Conservation (phyloP, 2,329 filamentous ascomycete genomes). For the Aspergillus unguis region DNA sequence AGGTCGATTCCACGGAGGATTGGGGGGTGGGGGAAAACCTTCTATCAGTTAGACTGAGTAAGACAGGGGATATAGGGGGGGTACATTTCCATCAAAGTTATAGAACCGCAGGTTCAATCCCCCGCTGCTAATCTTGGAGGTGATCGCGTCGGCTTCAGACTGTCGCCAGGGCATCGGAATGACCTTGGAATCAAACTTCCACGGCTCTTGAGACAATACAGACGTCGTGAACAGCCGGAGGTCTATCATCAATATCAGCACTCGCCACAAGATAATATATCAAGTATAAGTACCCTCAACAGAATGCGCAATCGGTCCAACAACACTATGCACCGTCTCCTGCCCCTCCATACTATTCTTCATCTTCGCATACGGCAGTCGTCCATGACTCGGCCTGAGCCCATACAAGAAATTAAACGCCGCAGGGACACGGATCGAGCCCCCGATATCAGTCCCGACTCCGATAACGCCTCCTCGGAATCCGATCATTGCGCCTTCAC, state of each 20-base stretch:
- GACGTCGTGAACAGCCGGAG: constrained; percentile 6
- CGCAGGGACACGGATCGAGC: constrained; percentile 43
- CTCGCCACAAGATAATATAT: background rate
- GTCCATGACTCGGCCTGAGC: constrained; percentile 37
- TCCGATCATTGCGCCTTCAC: constrained; percentile 62
- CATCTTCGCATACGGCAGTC: constrained; percentile 33
- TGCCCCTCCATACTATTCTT: constrained; percentile 30
- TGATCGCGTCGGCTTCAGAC: constrained; percentile 22
- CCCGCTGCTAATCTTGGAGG: constrained; percentile 19
- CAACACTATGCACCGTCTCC: constrained; percentile 34
- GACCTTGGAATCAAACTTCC: constrained; percentile 12
- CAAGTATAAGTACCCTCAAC: background rate
- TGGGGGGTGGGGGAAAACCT: constrained; percentile 32
- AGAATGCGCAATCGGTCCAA: constrained; percentile 15
- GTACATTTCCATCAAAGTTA: constrained; percentile 8
- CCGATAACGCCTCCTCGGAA: constrained; percentile 55
- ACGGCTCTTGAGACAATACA: constrained; percentile 6
- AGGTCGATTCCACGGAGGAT: constrained; percentile 32
- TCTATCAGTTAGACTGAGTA: background rate
- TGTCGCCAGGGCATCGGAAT: constrained; percentile 10
- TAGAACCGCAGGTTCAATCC: constrained; percentile 34
- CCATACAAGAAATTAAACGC: constrained; percentile 43
- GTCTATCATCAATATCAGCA: background rate
- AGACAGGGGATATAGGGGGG: background rate
- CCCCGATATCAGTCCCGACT: constrained; percentile 61